phyloP scores from a whole-genome alignment of 176 grass and related monocot species.

The Carex parvula region DNA sequence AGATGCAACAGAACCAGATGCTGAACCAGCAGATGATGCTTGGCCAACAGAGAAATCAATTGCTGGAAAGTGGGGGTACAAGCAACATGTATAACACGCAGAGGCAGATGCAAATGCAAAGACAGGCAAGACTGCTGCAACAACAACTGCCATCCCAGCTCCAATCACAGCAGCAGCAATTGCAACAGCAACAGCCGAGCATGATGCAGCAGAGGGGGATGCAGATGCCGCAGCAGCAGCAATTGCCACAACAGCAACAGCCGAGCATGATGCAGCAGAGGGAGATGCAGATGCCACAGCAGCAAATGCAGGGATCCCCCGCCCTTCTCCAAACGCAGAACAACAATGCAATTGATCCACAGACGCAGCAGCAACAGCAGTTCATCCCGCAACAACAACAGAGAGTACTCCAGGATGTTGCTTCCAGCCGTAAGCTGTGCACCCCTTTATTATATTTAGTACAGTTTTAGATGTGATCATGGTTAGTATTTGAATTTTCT shows the following conservation, averaged over 20 bases:
- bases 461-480: not conserved
- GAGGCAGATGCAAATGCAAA: constrained; percentile 49
- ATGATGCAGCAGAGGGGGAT: constrained; percentile 26
- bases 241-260: constrained; percentile 53
- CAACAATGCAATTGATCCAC: constrained; percentile 35
- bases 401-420: constrained; percentile 62
- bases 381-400: constrained; percentile 44
- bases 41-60: constrained; percentile 47
- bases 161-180: constrained; percentile 71
- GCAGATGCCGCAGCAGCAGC: constrained; percentile 36
- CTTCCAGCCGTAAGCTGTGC: constrained; percentile 75
- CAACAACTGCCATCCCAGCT: constrained; percentile 35
- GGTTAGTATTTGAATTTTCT: not conserved
- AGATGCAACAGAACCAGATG: constrained; percentile 32
- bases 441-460: constrained; percentile 5
- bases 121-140: constrained; percentile 44
- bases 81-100: constrained; percentile 54
- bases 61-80: constrained; percentile 40
- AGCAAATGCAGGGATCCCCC: constrained; percentile 55
- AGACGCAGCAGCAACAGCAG: constrained; percentile 55
- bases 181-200: constrained; percentile 48
- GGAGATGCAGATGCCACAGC: constrained; percentile 28
- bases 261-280: constrained; percentile 31
- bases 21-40: constrained; percentile 64
- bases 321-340: constrained; percentile 61